phyloP scores from a whole-genome alignment of 1,139 yeast species.

The Wickerhamiella infanticola region DNA sequence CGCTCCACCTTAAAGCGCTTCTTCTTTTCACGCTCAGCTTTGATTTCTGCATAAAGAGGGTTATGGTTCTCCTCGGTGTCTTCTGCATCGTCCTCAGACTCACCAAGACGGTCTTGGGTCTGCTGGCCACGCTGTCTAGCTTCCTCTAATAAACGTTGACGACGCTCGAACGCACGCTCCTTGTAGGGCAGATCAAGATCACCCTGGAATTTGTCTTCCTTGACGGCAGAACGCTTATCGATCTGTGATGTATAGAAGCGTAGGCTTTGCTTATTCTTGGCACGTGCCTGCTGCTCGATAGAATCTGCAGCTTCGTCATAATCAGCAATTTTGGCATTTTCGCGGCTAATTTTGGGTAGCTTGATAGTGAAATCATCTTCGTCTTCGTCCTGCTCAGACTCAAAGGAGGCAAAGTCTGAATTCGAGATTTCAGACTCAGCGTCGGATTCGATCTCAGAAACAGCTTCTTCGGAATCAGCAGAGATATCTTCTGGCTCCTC shows the following conservation, averaged over 20 bases:
- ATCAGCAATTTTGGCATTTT: slow-evolving; percentile 32
- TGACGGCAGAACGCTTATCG: slow-evolving; percentile 50
- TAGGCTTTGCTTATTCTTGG: slow-evolving; percentile 63
- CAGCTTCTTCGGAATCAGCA: slow-evolving; percentile 2
- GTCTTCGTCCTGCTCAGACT: slow-evolving; percentile 1
- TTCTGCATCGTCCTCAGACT: slow-evolving; percentile 32
- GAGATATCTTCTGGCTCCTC: slow-evolving; percentile 2
- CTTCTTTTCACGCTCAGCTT: slow-evolving; percentile 32
- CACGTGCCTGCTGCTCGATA: slow-evolving; percentile 76
- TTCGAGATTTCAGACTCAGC: slow-evolving; percentile 16
- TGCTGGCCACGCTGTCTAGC: slow-evolving; percentile 73
- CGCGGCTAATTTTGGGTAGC: slow-evolving; percentile 10
- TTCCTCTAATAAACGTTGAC: slow-evolving; percentile 71
- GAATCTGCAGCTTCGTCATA: slow-evolving; percentile 51
- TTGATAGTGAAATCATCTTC: slow-evolving; percentile 23
- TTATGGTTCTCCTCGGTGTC: slow-evolving; percentile 38
- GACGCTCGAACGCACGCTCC: slow-evolving; percentile 79
- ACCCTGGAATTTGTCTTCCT: slow-evolving; percentile 33
- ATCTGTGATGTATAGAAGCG: slow-evolving; percentile 95
- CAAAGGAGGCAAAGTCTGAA: slow-evolving; percentile 12
- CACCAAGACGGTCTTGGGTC: slow-evolving; percentile 42
- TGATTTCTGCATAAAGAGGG: slow-evolving; percentile 36
- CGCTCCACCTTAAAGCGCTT: slow-evolving; percentile 44
- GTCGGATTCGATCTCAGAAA: slow-evolving; percentile 3
- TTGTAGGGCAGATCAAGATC: slow-evolving; percentile 88